Evolutionary conservation across 345 rosid genomes (phyloP).

Genomic region (sweet orange (Citrus sinensis)): DVS_A1.0 CM039169.1:2212001-2212500

Average conservation of each 20-base stretch:
- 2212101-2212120: not conserved
- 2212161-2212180: not conserved
- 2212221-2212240: conserved; percentile 91
- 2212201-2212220: conserved; percentile 69
- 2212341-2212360: conserved; percentile 37
- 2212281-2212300: conserved; percentile 96
- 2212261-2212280: conserved; percentile 91
- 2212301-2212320: conserved; percentile 92
- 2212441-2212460: not conserved
- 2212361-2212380: not conserved
- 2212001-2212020: conserved; percentile 25
- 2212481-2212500: not conserved
- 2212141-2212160: not conserved
- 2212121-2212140: not conserved
- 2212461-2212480: not conserved
- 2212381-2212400: not conserved
- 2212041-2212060: not conserved
- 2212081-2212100: not conserved
- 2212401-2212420: not conserved
- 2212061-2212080: not conserved
- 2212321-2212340: conserved; percentile 87
- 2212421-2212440: not conserved
- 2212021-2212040: not conserved
- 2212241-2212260: conserved; percentile 88
- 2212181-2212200: not conserved